These are phyloP conservation scores for Debaryomyces coudertii DNA, from an alignment of 1,139 yeast genomes.

Conservation along the genomic window DNA sequence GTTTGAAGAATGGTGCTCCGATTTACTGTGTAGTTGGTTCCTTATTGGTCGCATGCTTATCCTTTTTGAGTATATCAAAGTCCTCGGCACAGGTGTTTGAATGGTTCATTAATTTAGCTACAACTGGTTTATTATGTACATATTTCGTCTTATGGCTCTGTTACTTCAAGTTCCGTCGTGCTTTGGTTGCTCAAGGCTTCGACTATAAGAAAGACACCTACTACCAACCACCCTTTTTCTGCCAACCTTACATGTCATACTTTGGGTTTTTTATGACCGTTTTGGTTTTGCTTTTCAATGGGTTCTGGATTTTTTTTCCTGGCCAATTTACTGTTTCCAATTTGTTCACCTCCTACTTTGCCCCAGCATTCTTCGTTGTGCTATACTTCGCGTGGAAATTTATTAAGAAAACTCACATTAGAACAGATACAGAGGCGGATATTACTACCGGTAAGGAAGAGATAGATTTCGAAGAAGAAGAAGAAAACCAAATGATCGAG, in stretches of 20 bases:
- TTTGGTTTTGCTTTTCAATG: slow-evolving; percentile 39
- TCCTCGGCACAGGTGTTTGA: slow-evolving; percentile 57
- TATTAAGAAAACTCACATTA: slow-evolving; percentile 35
- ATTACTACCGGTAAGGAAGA: slow-evolving; percentile 36
- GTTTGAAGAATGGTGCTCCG: slow-evolving; percentile 67
- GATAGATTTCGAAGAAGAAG: slow-evolving; percentile 39
- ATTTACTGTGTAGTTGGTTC: slow-evolving; percentile 44
- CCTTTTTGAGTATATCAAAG: slow-evolving; percentile 63
- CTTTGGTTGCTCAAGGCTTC: slow-evolving; percentile 37
- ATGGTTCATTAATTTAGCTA: slow-evolving; percentile 71
- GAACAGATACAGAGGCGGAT: slow-evolving; percentile 38
- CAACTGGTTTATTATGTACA: slow-evolving; percentile 58
- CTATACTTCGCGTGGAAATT: slow-evolving; percentile 41
- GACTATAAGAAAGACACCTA: slow-evolving; percentile 26
- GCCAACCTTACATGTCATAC: slow-evolving; percentile 38
- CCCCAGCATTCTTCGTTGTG: slow-evolving; percentile 35
- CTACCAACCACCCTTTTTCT: slow-evolving; percentile 31
- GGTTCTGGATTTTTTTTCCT: slow-evolving; percentile 48
- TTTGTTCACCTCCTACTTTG: slow-evolving; percentile 45
- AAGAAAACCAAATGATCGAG: slow-evolving; percentile 24
- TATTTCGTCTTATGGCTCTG: slow-evolving; percentile 54
- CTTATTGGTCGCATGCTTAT: slow-evolving; percentile 45
- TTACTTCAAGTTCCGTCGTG: slow-evolving; percentile 44
- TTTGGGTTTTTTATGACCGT: slow-evolving; percentile 31
- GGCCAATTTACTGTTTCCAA: slow-evolving; percentile 38